These are phyloP conservation scores for Saccharomyces uvarum DNA, from an alignment of 1,139 yeast genomes.

Conservation along the genomic window DNA sequence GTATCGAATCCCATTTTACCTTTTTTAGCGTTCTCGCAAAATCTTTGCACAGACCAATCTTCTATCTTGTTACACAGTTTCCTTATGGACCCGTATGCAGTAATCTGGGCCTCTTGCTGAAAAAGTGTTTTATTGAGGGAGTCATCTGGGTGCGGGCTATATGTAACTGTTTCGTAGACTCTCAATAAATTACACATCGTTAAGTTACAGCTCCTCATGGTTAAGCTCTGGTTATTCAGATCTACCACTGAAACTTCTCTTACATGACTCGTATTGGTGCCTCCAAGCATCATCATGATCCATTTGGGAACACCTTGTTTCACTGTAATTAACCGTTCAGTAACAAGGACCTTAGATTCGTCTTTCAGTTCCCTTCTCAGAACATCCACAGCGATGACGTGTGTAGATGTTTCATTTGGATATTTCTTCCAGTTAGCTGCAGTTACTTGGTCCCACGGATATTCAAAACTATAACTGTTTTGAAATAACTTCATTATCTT, in stretches of 20 bases:
- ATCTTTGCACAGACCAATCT: constrained; percentile 84
- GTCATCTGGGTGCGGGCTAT: constrained; percentile 55
- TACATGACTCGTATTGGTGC: constrained; percentile 66
- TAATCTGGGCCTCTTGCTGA: constrained; percentile 70
- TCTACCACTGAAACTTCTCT: constrained; percentile 87
- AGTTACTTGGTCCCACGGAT: constrained; percentile 91
- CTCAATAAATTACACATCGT: constrained; percentile 70
- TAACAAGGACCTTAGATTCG: constrained; percentile 49
- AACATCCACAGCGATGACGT: constrained; percentile 90
- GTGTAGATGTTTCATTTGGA: constrained; percentile 86
- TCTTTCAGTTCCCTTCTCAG: constrained; percentile 61
- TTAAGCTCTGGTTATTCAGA: constrained; percentile 52
- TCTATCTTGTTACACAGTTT: constrained; percentile 80
- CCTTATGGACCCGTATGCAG: constrained; percentile 4
- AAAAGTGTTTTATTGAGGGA: constrained; percentile 53
- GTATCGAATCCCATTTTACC: constrained; percentile 80
- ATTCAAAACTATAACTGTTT: constrained; percentile 59
- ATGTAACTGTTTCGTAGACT: constrained; percentile 80
- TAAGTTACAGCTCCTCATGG: constrained; percentile 78
- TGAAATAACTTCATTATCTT: constrained; percentile 66
- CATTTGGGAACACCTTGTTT: constrained; percentile 82
- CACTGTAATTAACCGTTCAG: constrained; percentile 86
- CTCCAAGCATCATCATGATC: constrained; percentile 70
- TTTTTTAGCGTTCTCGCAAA: constrained; percentile 72
- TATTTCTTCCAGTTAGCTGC: constrained; percentile 96